Evolutionary conservation across 371 early-diverging fungal species (phyloP).

Genomic region (Funneliformis caledonium): DNA sequence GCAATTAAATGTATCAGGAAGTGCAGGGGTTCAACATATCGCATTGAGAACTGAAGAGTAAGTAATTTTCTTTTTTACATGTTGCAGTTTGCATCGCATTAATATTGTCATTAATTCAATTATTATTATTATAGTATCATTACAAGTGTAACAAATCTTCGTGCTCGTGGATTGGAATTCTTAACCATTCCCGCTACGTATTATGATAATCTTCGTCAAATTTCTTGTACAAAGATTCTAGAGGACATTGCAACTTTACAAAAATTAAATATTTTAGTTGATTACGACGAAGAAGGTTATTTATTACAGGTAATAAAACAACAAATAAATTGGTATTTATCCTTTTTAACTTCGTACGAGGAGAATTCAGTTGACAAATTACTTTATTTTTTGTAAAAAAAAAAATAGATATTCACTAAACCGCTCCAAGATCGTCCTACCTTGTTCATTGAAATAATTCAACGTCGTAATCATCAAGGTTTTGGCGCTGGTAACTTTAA

Average conservation of each 20-base stretch:
- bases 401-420: conserved; percentile 76
- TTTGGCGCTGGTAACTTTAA: conserved; percentile 99
- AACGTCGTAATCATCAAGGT: conserved; percentile 92
- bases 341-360: no score
- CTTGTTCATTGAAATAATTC: conserved; percentile 95
- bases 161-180: conserved; percentile 91
- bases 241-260: conserved; percentile 86
- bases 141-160: conserved; percentile 76
- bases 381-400: background rate
- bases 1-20: conserved; percentile 42
- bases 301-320: conserved; percentile 68
- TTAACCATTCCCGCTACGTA: conserved; percentile 86
- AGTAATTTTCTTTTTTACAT: background rate
- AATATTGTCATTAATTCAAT: background rate
- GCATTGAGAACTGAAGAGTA: conserved; percentile 79
- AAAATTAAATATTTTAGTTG: conserved; percentile 88
- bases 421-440: conserved; percentile 97
- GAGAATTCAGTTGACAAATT: background rate
- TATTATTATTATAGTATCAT: conserved; percentile 68
- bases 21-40: conserved; percentile 96
- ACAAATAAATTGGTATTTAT: background rate
- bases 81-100: background rate
- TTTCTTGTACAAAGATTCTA: conserved; percentile 69
- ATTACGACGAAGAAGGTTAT: conserved; percentile 96
- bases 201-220: conserved; percentile 82